These are phyloP conservation scores for Suillus subluteus DNA, from an alignment of 768 basidiomycete species.

Conservation along the genomic window DNA sequence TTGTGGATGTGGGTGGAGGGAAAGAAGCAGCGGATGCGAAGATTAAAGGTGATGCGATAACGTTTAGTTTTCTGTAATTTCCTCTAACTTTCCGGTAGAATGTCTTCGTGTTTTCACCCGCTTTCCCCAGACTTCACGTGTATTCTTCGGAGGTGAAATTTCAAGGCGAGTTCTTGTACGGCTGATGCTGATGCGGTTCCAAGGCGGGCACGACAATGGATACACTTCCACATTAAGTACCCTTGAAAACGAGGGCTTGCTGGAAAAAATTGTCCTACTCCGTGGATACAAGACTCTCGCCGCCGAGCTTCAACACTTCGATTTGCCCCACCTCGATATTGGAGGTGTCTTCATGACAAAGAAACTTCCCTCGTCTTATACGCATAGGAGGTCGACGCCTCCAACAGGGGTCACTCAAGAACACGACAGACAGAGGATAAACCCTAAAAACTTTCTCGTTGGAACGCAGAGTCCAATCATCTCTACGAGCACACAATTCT, in stretches of 20 bases:
- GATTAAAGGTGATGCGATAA: constrained; percentile 37
- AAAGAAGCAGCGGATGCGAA: constrained; percentile 48
- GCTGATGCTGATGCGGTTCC: neutral
- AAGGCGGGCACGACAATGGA: constrained; percentile 45
- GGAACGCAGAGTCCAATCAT: constrained; percentile 7
- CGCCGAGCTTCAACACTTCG: constrained; percentile 34
- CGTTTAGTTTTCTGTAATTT: neutral
- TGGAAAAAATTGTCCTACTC: constrained; percentile 41
- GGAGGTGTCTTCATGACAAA: constrained; percentile 41
- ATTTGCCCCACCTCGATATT: constrained; percentile 37
- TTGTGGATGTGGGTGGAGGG: constrained; percentile 46
- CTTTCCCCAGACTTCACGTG: constrained; percentile 40
- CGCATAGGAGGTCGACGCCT: constrained; percentile 7
- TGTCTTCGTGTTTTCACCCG: constrained; percentile 64
- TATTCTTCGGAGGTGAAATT: constrained; percentile 43
- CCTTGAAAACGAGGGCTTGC: constrained; percentile 41
- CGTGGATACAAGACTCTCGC: constrained; percentile 44
- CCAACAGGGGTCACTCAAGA: constrained; percentile 22
- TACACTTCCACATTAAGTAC: constrained; percentile 42
- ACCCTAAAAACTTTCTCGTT: neutral
- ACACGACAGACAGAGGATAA: constrained; percentile 25
- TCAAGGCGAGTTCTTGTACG: neutral
- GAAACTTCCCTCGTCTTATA: constrained; percentile 22
- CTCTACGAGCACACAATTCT: neutral
- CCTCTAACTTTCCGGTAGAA: constrained; percentile 25